Percentiles rank a stretch among this genome's conserved stretches.
Conservation (phyloP, 106 monocot genomes). For the Posidonia australis region DNA sequence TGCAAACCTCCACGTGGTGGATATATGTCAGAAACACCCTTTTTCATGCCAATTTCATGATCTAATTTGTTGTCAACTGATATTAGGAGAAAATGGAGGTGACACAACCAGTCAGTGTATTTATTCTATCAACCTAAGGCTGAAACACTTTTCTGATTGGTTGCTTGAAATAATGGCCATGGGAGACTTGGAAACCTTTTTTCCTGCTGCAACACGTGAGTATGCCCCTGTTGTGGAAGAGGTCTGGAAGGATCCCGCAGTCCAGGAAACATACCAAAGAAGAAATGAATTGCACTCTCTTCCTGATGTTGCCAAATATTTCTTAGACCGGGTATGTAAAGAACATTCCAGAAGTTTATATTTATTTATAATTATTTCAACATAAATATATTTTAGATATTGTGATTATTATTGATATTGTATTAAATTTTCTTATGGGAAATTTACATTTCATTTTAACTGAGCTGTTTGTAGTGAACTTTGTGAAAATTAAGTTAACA, state of each 20-base stretch:
- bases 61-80: neutral
- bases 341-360: too few species aligned
- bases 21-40: too few species aligned
- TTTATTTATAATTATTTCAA: too few species aligned
- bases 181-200: slow-evolving; percentile 28
- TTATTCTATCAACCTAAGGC: slow-evolving; percentile 19
- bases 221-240: slow-evolving; percentile 28
- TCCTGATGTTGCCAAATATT: slow-evolving; percentile 29
- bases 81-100: slow-evolving; percentile 14
- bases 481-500: too few species aligned
- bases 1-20: too few species aligned
- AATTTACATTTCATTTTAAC: too few species aligned
- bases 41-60: too few species aligned
- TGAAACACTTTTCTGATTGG: slow-evolving; percentile 27
- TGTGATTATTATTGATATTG: too few species aligned
- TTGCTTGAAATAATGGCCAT: slow-evolving; percentile 26
- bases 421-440: too few species aligned
- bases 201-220: slow-evolving; percentile 31
- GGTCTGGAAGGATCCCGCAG: slow-evolving; percentile 23
- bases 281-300: slow-evolving; percentile 23
- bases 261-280: slow-evolving; percentile 25
- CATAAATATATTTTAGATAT: too few species aligned
- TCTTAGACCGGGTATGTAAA: slow-evolving; percentile 15
- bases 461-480: too few species aligned
- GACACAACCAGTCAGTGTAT: slow-evolving; percentile 5